phyloP scores from a whole-genome alignment of 2,329 filamentous ascomycete genomes.

The Ceratocystis papillata region DNA sequence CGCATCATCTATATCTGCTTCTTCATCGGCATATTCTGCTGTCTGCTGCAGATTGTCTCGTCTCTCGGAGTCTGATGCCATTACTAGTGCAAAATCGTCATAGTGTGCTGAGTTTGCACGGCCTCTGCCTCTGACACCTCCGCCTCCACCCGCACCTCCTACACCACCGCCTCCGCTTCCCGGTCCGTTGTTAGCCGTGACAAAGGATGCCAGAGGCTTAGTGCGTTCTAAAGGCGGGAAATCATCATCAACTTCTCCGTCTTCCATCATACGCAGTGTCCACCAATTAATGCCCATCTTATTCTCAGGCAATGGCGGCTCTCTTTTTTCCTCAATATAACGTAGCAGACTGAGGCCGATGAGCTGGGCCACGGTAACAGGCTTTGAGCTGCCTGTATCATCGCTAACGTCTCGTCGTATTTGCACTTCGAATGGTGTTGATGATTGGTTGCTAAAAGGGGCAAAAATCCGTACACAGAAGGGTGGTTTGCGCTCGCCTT shows the following conservation, averaged over 20 bases:
- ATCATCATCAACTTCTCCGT: constrained; percentile 76
- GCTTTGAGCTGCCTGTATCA: constrained; percentile 48
- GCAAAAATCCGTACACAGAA: constrained; percentile 68
- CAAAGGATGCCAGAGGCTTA: constrained; percentile 65
- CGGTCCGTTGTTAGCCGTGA: constrained; percentile 63
- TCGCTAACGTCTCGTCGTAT: constrained; percentile 60
- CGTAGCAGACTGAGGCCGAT: constrained; percentile 69
- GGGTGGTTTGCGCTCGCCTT: constrained; percentile 62
- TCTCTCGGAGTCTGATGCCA: constrained; percentile 57
- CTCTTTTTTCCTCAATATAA: constrained; percentile 64
- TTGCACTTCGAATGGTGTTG: constrained; percentile 58
- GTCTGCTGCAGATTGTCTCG: constrained; percentile 58
- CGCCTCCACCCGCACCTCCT: constrained; percentile 52
- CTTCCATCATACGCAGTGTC: constrained; percentile 72
- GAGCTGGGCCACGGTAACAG: constrained; percentile 66
- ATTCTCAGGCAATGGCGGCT: constrained; percentile 52
- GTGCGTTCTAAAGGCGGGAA: constrained; percentile 68
- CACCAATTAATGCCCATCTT: constrained; percentile 72
- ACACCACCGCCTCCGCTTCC: constrained; percentile 34
- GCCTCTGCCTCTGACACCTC: constrained; percentile 32
- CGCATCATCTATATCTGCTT: constrained; percentile 31
- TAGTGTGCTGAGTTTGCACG: constrained; percentile 63
- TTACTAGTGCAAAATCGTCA: constrained; percentile 72
- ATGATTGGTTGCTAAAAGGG: constrained; percentile 55
- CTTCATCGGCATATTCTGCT: constrained; percentile 50